Base-by-base conservation (phyloP, 495 filamentous ascomycete genomes). In the Trichoderma virens region DNA sequence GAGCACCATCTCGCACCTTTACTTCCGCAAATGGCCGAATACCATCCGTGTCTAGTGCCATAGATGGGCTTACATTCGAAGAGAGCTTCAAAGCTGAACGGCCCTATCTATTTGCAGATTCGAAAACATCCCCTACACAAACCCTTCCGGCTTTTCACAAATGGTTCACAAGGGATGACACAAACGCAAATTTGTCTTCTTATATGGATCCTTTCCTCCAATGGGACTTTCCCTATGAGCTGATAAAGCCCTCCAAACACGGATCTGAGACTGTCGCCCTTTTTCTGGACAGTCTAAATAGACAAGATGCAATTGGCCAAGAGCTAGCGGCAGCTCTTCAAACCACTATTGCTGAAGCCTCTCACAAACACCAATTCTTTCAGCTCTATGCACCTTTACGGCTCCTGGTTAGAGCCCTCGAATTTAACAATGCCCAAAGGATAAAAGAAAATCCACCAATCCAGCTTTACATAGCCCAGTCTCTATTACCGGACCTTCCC, bases 391-490 rank as follows among this genome's bases (percentile, higher is more conserved):
- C 74, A 0, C 77, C 79, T 1, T 59, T 80, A 0, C 62, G 65
- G 23, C 69, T 80, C 9, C 68, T 80, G 16, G 59, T 69, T 28
- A 69, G 68, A 11, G 79, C 72, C n/a, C 62, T 72, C 34, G 61
- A 68, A 20, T 78, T 72, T 68, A 79, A 77, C 67, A 13, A 30
- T 45, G 20, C 32, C 14, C 35, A 43, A 16, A 11, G 23, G 13
- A 31, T 47, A 5, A 28, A 38, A 31, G 34, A 68, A 28, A 23
- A 64, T 64, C 59, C 78, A 16, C 62, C 78, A 2, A 69, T 63
- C 14, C 66, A 73, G 28, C 69, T 97, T 6, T 97, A 97, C 72
- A 85, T 98, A 27, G 93, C 94, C 0, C 94, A 98, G 78, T 86
- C 86, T 14, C 76, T 88, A 13, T 78, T 97, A 11, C 68, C 79